Evolutionary conservation across 805 yeast genomes (phyloP).

Genomic region (Kurtzmaniella fragi): DNA sequence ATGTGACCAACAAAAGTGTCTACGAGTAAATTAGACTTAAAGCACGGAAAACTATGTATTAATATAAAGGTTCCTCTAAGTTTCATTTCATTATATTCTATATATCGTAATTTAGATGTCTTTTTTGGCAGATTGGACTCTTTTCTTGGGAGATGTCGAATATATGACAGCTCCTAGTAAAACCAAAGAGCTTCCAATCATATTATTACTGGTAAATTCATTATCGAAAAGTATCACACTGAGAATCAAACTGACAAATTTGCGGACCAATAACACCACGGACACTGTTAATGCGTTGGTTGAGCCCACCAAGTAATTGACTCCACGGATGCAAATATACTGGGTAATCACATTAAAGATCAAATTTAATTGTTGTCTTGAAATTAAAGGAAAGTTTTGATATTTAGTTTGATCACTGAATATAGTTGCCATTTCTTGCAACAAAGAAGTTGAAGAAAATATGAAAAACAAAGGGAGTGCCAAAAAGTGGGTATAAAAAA

Average conservation of each 20-base stretch:
- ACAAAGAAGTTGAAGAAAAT: slow-evolving; percentile 16
- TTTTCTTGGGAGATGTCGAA: slow-evolving; percentile 7
- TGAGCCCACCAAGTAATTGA: slow-evolving; percentile 52
- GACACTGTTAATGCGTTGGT: slow-evolving; percentile 62
- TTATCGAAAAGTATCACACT: slow-evolving; percentile 53
- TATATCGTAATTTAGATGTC: background rate
- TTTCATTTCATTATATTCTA: background rate
- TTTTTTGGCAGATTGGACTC: background rate
- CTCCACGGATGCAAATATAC: slow-evolving; percentile 59
- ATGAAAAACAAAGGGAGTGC: slow-evolving; percentile 50
- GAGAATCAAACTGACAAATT: slow-evolving; percentile 53
- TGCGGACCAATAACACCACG: slow-evolving; percentile 55
- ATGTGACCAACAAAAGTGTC: slow-evolving; percentile 15
- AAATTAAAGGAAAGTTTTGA: slow-evolving; percentile 4
- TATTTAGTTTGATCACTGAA: background rate
- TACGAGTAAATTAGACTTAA: slow-evolving; percentile 9
- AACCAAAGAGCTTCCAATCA: slow-evolving; percentile 47
- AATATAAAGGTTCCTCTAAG: background rate
- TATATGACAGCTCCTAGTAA: slow-evolving; percentile 53
- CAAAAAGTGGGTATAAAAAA: slow-evolving; percentile 56
- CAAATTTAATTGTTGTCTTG: slow-evolving; percentile 11
- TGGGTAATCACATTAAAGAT: slow-evolving; percentile 16
- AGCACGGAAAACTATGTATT: background rate
- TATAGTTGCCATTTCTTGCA: slow-evolving; percentile 5
- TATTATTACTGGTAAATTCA: slow-evolving; percentile 29